Percentiles rank a stretch among this genome's conserved stretches.
Conservation (phyloP, 1,284 basidiomycete species). For the Wallemia hederae region DNA sequence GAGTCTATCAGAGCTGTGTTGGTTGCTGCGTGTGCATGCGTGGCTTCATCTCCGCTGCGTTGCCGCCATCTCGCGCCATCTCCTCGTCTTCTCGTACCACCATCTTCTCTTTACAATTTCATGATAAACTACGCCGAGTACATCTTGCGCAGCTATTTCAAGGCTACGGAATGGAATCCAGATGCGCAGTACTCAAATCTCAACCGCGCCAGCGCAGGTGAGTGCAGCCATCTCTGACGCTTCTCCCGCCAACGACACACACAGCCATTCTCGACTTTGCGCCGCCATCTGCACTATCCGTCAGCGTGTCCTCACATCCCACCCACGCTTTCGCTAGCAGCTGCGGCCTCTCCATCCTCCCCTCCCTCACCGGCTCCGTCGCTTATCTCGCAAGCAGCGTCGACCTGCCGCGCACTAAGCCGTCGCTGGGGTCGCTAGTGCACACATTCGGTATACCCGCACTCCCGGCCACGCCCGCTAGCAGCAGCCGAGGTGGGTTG, state of each 20-base stretch:
- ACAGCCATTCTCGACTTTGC: constrained; percentile 58
- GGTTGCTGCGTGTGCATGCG: too few relatives aligned
- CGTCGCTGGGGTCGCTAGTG: constrained; percentile 9
- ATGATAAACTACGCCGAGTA: constrained; percentile 38
- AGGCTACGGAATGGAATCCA: constrained; percentile 78
- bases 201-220: constrained; percentile 61
- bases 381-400: constrained; percentile 79
- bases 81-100: too few relatives aligned
- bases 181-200: constrained; percentile 77
- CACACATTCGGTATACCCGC: constrained; percentile 35
- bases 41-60: too few relatives aligned
- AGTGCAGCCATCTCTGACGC: constrained; percentile 13
- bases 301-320: constrained; percentile 63
- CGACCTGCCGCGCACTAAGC: constrained; percentile 30
- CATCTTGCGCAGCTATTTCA: constrained; percentile 64
- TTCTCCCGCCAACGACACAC: constrained; percentile 11
- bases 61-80: too few relatives aligned
- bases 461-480: constrained; percentile 67
- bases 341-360: constrained; percentile 70
- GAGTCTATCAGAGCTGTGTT: too few relatives aligned
- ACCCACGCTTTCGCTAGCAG: constrained; percentile 68
- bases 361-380: constrained; percentile 65
- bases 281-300: constrained; percentile 43
- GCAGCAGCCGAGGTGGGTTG: constrained; percentile 49
- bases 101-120: neutral